These are phyloP conservation scores for Solanum sparsipilum DNA, from an alignment of 257 asterid genomes.

Conservation along the genomic window DNA sequence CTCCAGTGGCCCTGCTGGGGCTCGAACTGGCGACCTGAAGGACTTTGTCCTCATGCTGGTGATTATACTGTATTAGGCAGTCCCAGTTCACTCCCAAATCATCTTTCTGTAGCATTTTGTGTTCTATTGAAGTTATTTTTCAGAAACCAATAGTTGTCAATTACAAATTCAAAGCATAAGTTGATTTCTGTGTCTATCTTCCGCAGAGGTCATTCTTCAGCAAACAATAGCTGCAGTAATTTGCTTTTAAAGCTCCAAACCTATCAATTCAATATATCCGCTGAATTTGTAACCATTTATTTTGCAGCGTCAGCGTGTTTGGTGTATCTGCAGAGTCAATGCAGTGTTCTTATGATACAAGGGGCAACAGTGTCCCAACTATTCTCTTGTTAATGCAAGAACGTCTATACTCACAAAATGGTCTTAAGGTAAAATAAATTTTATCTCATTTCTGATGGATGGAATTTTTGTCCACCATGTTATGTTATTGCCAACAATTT, in stretches of 20 bases:
- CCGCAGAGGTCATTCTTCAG: background rate
- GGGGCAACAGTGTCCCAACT: slow-evolving; percentile 97
- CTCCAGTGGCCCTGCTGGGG: too few species aligned
- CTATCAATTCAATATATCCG: background rate
- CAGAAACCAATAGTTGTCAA: background rate
- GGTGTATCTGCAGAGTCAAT: slow-evolving; percentile 97
- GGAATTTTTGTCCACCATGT: background rate
- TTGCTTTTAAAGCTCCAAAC: background rate
- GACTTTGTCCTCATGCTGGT: too few species aligned
- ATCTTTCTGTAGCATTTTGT: background rate
- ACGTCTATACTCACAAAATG: slow-evolving; percentile 64
- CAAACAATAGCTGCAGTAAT: background rate
- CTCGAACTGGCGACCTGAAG: too few species aligned
- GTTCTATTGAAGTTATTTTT: background rate
- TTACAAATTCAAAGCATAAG: background rate
- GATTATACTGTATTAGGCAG: background rate
- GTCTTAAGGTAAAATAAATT: slow-evolving; percentile 49
- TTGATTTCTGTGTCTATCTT: background rate
- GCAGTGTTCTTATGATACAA: slow-evolving; percentile 86
- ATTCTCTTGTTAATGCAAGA: slow-evolving; percentile 85
- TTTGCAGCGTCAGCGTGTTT: slow-evolving; percentile 74
- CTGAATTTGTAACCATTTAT: slow-evolving; percentile 1
- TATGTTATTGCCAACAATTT: background rate
- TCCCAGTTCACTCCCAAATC: background rate
- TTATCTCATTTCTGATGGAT: background rate